Percentiles rank a stretch among this genome's conserved stretches.
phyloP scores from a whole-genome alignment of 1,284 basidiomycete genomes.

The Leccinum pachyderme region DNA sequence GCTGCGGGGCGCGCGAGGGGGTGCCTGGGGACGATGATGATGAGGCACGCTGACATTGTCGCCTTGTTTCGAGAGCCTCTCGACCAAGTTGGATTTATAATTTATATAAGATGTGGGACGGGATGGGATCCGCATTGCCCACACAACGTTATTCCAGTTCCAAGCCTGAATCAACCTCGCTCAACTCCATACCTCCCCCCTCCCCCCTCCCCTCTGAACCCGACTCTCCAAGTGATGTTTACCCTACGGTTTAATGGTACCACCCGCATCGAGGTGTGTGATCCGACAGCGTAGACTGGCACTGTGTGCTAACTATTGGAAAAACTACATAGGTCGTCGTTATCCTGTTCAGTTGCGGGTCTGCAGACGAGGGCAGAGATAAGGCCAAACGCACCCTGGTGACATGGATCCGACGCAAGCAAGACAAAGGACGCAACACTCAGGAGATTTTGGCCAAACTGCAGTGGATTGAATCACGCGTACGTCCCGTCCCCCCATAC shows the following conservation, averaged over 20 bases:
- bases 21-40: background rate
- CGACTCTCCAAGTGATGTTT: background rate
- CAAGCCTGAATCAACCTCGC: background rate
- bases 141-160: background rate
- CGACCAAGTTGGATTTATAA: background rate
- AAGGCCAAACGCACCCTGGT: background rate
- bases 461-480: background rate
- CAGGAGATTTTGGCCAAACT: background rate
- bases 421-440: background rate
- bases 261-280: background rate
- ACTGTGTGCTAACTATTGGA: background rate
- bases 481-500: background rate
- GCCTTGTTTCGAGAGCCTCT: background rate
- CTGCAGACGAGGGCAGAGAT: background rate
- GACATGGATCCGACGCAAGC: background rate
- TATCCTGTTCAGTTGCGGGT: background rate
- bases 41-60: background rate
- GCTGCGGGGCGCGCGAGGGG: background rate
- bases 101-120: background rate
- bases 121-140: background rate
- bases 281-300: background rate
- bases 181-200: no score
- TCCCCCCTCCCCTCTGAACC: background rate
- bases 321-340: background rate
- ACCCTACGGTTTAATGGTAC: background rate